Conservation (phyloP, 2,329 filamentous ascomycete species). For the Nannizzia gypsea region DNA sequence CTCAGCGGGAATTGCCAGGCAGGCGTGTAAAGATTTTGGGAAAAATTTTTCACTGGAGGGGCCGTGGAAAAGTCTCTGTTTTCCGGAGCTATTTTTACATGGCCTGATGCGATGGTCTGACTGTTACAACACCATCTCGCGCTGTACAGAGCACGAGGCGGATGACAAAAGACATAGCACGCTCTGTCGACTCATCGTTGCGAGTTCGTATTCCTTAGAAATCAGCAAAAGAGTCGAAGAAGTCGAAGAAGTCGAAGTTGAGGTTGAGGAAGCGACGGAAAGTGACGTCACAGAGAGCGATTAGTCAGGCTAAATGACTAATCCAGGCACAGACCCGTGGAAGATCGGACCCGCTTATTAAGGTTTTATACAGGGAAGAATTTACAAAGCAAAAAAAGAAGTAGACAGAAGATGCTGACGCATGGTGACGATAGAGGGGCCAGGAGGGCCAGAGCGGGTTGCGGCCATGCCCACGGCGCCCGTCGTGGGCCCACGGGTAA, state of each 20-base stretch:
- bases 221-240: background rate
- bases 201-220: background rate
- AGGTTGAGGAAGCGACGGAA: background rate
- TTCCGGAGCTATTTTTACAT: slow-evolving; percentile 4
- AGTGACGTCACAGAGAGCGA: background rate
- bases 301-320: background rate
- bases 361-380: background rate
- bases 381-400: background rate
- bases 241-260: background rate
- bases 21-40: background rate
- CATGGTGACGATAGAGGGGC: too few relatives aligned
- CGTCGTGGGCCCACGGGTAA: slow-evolving; percentile 1
- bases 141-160: background rate
- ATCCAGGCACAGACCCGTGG: background rate
- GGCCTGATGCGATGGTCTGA: slow-evolving; percentile 2
- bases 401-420: background rate
- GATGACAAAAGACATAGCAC: background rate
- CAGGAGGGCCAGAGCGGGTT: background rate
- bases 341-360: background rate
- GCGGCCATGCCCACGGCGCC: background rate
- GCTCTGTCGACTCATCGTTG: background rate
- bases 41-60: slow-evolving; percentile 3
- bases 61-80: slow-evolving; percentile 5
- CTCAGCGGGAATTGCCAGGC: background rate
- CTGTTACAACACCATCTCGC: background rate